Percentiles rank a stretch among this genome's conserved stretches.
Evolutionary conservation across 345 rosid genomes (phyloP).

Genomic region (Acer negundo): DNA sequence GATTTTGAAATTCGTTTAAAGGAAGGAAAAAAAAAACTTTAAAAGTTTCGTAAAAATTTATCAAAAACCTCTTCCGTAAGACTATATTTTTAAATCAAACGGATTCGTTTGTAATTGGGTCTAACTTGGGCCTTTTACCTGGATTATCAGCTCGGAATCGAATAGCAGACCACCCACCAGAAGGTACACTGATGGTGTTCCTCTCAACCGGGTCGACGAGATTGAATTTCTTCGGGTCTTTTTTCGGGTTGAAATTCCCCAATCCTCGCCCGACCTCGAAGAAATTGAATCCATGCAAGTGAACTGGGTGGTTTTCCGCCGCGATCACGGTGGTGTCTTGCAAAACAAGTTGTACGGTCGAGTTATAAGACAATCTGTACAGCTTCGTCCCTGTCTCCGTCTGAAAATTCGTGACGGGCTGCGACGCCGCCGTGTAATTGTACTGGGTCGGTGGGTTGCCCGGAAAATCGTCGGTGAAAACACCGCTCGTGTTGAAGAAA

Average conservation of each 20-base stretch:
- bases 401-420: slow-evolving; percentile 44
- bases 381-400: slow-evolving; percentile 73
- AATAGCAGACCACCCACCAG: slow-evolving; percentile 91
- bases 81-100: too few relatives aligned
- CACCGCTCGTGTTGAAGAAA: slow-evolving; percentile 63
- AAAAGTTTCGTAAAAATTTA: too few relatives aligned
- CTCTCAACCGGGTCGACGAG: slow-evolving; percentile 94
- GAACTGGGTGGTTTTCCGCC: slow-evolving; percentile 84
- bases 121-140: slow-evolving; percentile 36
- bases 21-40: too few relatives aligned
- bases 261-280: slow-evolving; percentile 75
- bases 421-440: slow-evolving; percentile 72
- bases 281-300: slow-evolving; percentile 92
- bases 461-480: slow-evolving; percentile 82
- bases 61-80: too few relatives aligned
- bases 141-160: slow-evolving; percentile 94
- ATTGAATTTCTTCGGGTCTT: slow-evolving; percentile 65
- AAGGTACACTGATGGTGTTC: slow-evolving; percentile 80
- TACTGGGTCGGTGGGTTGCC: slow-evolving; percentile 46
- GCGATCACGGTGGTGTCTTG: slow-evolving; percentile 82
- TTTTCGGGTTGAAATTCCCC: slow-evolving; percentile 62
- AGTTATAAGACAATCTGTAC: slow-evolving; percentile 61
- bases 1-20: too few relatives aligned
- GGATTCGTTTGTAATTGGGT: neutral
- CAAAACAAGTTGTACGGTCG: slow-evolving; percentile 71